Evolutionary conservation across 257 asterid species (phyloP).

Genomic region (Primulina huaijiensis): DNA sequence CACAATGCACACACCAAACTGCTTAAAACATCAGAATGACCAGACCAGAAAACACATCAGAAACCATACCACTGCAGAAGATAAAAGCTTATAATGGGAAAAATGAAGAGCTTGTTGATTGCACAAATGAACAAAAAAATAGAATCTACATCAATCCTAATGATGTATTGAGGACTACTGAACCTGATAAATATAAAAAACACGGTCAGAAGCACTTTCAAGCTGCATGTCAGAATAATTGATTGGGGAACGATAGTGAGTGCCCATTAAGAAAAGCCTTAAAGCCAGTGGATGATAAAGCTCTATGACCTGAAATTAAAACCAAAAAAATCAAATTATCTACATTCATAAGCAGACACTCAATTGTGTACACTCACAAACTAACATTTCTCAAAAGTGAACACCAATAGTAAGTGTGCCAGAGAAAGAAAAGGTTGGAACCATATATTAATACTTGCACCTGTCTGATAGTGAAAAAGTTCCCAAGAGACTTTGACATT

Average conservation of each 20-base stretch:
- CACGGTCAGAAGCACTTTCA: conserved; percentile 91
- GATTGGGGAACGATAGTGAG: conserved; percentile 93
- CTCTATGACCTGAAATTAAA: conserved; percentile 65
- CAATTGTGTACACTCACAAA: not conserved
- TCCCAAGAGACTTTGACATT: conserved; percentile 97
- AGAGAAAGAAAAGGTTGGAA: conserved; percentile 5
- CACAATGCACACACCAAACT: too few relatives aligned
- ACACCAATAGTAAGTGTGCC: conserved; percentile 6
- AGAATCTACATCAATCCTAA: conserved; percentile 12
- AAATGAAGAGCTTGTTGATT: not conserved
- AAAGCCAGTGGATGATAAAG: conserved; percentile 88
- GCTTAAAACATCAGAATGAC: not conserved
- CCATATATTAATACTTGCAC: conserved; percentile 32
- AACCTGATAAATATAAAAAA: conserved; percentile 92
- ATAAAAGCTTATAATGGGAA: not conserved
- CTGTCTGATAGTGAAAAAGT: conserved; percentile 93
- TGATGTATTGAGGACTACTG: conserved; percentile 10
- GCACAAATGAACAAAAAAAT: not conserved
- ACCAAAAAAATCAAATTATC: conserved; percentile 12
- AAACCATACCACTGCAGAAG: conserved; percentile 9
- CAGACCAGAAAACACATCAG: conserved; percentile 14
- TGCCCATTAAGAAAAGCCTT: conserved; percentile 77
- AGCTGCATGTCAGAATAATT: conserved; percentile 80
- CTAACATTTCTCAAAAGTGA: not conserved
- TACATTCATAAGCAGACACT: conserved; percentile 11